A percentile compares a stretch with the other conserved stretches of the same genome.
Evolutionary conservation across 2,329 filamentous ascomycete species (phyloP).

Genomic region (Sclerotinia subarctica): DNA sequence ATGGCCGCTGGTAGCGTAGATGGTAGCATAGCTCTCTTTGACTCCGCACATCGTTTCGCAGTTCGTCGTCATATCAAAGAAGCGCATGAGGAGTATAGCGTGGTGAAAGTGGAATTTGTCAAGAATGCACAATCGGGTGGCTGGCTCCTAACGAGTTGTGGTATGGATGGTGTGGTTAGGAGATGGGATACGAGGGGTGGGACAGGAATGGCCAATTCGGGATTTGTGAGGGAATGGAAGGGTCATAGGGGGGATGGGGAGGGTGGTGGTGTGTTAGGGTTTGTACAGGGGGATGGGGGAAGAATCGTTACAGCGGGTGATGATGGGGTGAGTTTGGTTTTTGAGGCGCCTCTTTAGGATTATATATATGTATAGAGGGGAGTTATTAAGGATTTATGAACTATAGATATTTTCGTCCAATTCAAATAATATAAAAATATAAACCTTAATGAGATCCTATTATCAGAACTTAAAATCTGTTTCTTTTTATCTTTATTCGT

Average conservation of each 20-base stretch:
- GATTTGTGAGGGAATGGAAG: conserved; percentile 81
- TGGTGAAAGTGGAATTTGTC: conserved; percentile 92
- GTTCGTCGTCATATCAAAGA: conserved; percentile 77
- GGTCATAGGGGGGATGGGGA: conserved; percentile 83
- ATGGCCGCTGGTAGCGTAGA: conserved; percentile 67
- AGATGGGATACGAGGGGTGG: conserved; percentile 80
- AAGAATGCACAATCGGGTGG: conserved; percentile 47
- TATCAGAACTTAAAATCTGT: too few relatives aligned
- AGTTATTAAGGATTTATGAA: background rate
- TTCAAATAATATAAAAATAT: background rate
- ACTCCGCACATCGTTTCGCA: conserved; percentile 80
- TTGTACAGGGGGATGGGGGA: conserved; percentile 78
- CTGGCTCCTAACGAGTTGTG: conserved; percentile 80
- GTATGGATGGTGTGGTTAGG: conserved; percentile 87
- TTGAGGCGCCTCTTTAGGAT: conserved; percentile 47
- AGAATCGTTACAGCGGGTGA: conserved; percentile 87
- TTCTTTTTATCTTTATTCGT: too few relatives aligned
- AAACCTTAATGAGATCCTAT: background rate
- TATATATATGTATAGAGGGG: background rate
- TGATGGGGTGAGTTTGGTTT: conserved; percentile 69
- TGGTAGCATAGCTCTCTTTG: conserved; percentile 80
- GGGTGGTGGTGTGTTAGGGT: conserved; percentile 84
- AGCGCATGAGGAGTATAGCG: conserved; percentile 82
- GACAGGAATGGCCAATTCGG: conserved; percentile 62
- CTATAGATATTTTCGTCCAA: background rate